Percentiles rank a stretch among this genome's conserved stretches.
phyloP scores from a whole-genome alignment of 352 stramenopile species.

The Pythium folliculosum region DNA sequence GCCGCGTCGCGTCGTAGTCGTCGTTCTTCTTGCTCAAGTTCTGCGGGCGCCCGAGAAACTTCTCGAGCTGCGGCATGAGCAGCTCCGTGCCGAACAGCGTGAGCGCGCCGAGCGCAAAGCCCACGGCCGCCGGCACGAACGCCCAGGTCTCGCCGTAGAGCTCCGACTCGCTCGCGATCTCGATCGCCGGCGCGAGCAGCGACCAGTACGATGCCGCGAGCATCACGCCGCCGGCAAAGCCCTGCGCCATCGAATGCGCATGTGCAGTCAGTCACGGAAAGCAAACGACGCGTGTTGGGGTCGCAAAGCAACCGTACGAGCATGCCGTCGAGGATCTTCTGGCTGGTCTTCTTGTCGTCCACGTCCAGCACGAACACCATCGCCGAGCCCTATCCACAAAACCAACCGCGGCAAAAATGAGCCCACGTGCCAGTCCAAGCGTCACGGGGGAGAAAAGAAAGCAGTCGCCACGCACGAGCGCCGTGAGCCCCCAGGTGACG shows the following conservation, averaged over 20 bases:
- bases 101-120: constrained; percentile 75
- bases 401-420: too few species aligned
- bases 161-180: constrained; percentile 81
- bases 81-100: constrained; percentile 79
- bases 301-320: constrained; percentile 50
- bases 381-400: constrained; percentile 69
- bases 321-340: constrained; percentile 86
- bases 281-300: too few species aligned
- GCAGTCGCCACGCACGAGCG: constrained; percentile 43
- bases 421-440: too few species aligned
- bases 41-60: constrained; percentile 39
- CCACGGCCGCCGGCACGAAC: constrained; percentile 82
- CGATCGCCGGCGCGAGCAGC: constrained; percentile 81
- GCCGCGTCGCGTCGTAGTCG: constrained; percentile 34
- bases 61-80: constrained; percentile 62
- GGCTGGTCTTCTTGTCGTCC: constrained; percentile 64
- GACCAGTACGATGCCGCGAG: constrained; percentile 90
- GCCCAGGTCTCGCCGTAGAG: constrained; percentile 80
- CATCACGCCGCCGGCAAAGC: constrained; percentile 91
- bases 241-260: constrained; percentile 30
- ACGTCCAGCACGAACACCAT: constrained; percentile 86
- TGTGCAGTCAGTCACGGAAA: too few species aligned
- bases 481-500: constrained; percentile 85
- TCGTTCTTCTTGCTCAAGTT: constrained; percentile 59
- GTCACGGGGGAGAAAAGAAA: too few species aligned